Evolutionary conservation across 352 stramenopile genomes (phyloP).

Genomic region (Nannochloropsis limnetica): DNA sequence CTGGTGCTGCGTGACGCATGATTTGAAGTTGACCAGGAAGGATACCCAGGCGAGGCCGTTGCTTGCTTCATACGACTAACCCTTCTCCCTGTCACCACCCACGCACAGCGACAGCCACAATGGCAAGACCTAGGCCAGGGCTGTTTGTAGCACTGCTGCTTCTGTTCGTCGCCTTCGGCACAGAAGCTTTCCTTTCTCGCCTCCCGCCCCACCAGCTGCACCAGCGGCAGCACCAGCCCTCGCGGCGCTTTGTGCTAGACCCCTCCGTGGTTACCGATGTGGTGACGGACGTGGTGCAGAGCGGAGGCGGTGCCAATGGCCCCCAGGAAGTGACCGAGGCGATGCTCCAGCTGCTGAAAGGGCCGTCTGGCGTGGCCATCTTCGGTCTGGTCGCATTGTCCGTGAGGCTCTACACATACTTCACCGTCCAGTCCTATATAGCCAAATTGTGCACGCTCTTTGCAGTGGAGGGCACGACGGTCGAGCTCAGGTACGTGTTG

Average conservation of each 20-base stretch:
- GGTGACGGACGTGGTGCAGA: neutral
- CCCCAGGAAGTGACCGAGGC: conserved; percentile 19
- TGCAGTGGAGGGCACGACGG: neutral
- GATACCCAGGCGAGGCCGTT: neutral
- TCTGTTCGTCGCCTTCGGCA: neutral
- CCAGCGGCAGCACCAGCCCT: neutral
- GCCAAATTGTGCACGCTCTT: conserved; percentile 20
- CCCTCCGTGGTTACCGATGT: neutral
- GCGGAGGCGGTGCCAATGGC: neutral
- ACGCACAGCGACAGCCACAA: neutral
- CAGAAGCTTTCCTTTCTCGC: neutral
- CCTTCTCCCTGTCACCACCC: neutral
- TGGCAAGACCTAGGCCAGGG: neutral
- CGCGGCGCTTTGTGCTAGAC: neutral
- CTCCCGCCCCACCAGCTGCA: neutral
- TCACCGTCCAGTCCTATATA: conserved; percentile 3
- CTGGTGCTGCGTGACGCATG: neutral
- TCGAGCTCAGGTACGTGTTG: neutral
- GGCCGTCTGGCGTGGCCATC: conserved; percentile 1
- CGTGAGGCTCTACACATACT: conserved; percentile 24
- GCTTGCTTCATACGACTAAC: neutral
- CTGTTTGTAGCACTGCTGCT: neutral
- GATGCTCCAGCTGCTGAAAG: conserved; percentile 15
- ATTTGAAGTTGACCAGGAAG: neutral
- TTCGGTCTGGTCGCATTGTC: neutral